Base-by-base conservation (phyloP, 441 rosid species). In the Populus hybrid region DNA sequence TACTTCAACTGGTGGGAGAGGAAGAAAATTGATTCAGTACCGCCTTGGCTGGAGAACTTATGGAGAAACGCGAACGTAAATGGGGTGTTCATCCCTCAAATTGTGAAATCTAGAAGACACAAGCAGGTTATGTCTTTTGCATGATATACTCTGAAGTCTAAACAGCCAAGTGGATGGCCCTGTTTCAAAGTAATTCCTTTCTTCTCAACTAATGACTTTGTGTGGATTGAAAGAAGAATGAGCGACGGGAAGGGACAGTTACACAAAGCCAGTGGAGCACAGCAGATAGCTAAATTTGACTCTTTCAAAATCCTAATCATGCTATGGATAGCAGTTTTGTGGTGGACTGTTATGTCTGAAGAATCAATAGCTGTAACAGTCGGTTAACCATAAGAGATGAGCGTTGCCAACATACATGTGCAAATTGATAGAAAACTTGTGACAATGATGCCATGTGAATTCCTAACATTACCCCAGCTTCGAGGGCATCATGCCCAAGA, bases 11-110 rank as follows among this genome's bases (percentile, higher is more conserved):
- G 82, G 84, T 71, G 85, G 79, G 87, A 66, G 20, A 76, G 32
- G 26, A 66, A 69, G 81, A 73, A 74, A 11, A 28, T 40, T 36
- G n/a, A 78, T 34, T 79, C 81, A 4, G 81, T 75, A 4, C 91
- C 90, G 0, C 59, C 80, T 6, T 82, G 89, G 90, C 83, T 84
- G 12, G 75, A 46, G 20, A 90, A 85, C 35, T 66, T 75, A 30
- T 83, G 89, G 90, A 83, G 85, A 77, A 79, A 74, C 38, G 72
- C 88, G 14, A 80, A 65, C 67, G 89, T 89, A 72, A 87, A 89
- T 2, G 91, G 89, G 3, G 92, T 89, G 21, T 88, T 88, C 82
- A 89, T 89, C 72, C 91, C 89, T 28, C 85, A 65, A 35, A 69
- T 75, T 57, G 83, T 69, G 59, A 79, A 72, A 26, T 63, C 87